Percentiles rank a stretch among this genome's conserved stretches.
Conservation (phyloP, 768 basidiomycete genomes). For the Mycena rebaudengoi region DNA sequence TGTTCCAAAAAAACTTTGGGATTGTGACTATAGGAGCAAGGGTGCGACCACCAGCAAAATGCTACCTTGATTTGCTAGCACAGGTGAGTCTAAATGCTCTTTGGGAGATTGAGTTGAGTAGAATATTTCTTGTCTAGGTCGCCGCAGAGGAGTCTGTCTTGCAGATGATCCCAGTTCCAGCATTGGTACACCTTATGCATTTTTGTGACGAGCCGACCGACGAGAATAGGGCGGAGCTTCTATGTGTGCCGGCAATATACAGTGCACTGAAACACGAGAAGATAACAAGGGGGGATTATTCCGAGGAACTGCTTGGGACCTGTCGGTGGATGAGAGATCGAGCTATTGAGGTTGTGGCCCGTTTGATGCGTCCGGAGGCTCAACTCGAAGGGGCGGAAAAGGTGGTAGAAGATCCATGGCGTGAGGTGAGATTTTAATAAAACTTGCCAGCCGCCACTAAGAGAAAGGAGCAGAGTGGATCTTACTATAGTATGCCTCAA, state of each 20-base stretch:
- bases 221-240: too few relatives aligned
- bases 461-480: too few relatives aligned
- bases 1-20: too few relatives aligned
- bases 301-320: not conserved
- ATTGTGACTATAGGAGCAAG: too few relatives aligned
- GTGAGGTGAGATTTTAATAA: not conserved
- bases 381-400: not conserved
- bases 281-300: not conserved
- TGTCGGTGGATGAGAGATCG: conserved; percentile 21
- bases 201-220: conserved; percentile 20
- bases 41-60: too few relatives aligned
- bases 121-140: conserved; percentile 18
- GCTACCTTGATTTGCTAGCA: conserved; percentile 9
- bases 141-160: conserved; percentile 33
- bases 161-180: conserved; percentile 27
- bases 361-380: not conserved
- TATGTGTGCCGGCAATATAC: conserved; percentile 23
- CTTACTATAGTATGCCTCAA: too few relatives aligned
- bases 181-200: conserved; percentile 4
- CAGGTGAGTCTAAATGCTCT: conserved; percentile 10
- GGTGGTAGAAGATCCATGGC: conserved; percentile 27
- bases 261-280: conserved; percentile 3
- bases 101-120: not conserved
- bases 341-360: conserved; percentile 2
- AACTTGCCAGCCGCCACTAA: too few relatives aligned